Percentiles rank a stretch among this genome's conserved stretches.
phyloP scores from a whole-genome alignment of 2,329 filamentous ascomycete species.

The Aspergillus sp. region DNA sequence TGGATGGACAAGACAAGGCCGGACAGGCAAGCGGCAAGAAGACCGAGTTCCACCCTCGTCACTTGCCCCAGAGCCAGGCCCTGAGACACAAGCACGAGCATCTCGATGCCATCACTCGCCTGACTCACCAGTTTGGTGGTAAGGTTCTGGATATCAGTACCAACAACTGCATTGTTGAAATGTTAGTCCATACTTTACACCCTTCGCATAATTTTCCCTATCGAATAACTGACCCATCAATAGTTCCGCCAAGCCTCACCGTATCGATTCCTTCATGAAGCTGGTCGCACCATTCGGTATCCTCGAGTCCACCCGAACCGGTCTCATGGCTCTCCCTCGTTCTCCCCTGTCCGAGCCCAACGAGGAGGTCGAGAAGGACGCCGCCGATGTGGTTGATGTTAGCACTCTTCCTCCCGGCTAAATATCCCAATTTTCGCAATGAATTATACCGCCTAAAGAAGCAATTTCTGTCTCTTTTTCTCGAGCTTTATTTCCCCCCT shows the following conservation, averaged over 20 bases:
- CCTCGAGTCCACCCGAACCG: constrained; percentile 89
- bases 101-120: constrained; percentile 89
- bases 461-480: constrained; percentile 9
- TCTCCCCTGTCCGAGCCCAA: constrained; percentile 75
- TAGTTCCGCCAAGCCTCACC: constrained; percentile 83
- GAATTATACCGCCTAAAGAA: constrained; percentile 13
- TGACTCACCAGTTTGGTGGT: constrained; percentile 95
- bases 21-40: constrained; percentile 14
- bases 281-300: constrained; percentile 92
- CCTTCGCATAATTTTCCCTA: not conserved
- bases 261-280: constrained; percentile 98
- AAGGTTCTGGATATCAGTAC: constrained; percentile 98
- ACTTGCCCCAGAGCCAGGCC: constrained; percentile 79
- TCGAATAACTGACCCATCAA: constrained; percentile 5
- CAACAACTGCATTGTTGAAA: constrained; percentile 95
- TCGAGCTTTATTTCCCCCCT: constrained; percentile 8
- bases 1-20: constrained; percentile 23
- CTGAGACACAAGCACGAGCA: constrained; percentile 97
- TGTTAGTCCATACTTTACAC: constrained; percentile 57
- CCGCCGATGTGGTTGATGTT: constrained; percentile 89
- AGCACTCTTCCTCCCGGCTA: constrained; percentile 91
- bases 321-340: constrained; percentile 92
- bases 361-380: constrained; percentile 76
- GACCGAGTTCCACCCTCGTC: constrained; percentile 81
- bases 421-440: constrained; percentile 15